Base-by-base conservation (phyloP, 2,329 filamentous ascomycete genomes). In the Xylaria sp. region DNA sequence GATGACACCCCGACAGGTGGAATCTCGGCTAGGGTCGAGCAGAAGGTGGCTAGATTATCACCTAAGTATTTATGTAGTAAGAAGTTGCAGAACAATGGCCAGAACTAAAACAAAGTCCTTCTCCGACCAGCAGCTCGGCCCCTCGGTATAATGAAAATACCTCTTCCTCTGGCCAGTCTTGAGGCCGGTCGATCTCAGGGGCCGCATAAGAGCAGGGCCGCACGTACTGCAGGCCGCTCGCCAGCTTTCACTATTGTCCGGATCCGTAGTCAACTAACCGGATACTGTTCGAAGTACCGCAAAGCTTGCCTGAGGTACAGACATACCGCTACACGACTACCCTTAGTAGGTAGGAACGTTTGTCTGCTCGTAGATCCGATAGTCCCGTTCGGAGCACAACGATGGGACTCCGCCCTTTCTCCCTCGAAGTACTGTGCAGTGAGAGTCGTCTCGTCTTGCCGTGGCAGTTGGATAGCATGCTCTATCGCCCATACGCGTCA, bases 171-270 rank as follows among this genome's bases (percentile, higher is more conserved):
- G 49, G 35, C 48, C 56, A 53, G 47, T 37, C 23, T 18, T 52
- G 48, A 57, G 42, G 46, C 46, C n/a, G 47, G 44, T 19, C 30
- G 53, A 35, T 30, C 55, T 58, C 58, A 59, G 48, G 16, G 62
- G 62, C 56, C 60, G 62, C 62, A 62, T 64, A 51, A 60, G 16
- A 64, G 60, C 54, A 59, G 46, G 59, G 30, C 62, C 42, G 11
- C 18, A 7, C 30, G 30, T 47, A 39, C 52, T 54, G 52, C 56
- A 53, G 54, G 42, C 39, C 11, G 35, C 49, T 55, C 16, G 30
- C 52, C 53, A 55, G 16, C 37, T 57, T 50, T 46, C 57, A 30
- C 52, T 55, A 30, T 55, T 55, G 53, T 51, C 58, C 51, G 53
- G 55, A 54, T 60, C 48, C 42, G 30, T 57, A 7, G 30, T 60